A percentile compares a stretch with the other conserved stretches of the same genome.
These are phyloP conservation scores for Pseudogymnoascus sp. DNA, from an alignment of 2,329 filamentous ascomycete species.

Conservation along the genomic window DNA sequence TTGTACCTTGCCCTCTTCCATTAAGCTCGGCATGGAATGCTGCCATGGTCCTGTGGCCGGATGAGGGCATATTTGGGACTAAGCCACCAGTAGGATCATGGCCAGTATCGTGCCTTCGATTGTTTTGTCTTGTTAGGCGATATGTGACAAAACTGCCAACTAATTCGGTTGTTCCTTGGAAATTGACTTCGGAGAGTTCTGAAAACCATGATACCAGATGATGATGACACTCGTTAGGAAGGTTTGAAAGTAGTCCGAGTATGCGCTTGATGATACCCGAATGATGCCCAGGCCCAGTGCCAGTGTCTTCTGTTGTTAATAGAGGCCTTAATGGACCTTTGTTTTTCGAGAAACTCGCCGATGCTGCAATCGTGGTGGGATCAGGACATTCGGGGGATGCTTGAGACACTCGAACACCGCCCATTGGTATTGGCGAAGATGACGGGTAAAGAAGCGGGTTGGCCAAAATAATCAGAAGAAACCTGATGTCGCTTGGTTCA, in stretches of 20 bases:
- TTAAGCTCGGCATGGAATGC: constrained; percentile 72
- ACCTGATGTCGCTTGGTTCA: constrained; percentile 62
- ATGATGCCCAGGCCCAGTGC: constrained; percentile 49
- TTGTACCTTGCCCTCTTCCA: constrained; percentile 38
- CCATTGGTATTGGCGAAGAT: neutral
- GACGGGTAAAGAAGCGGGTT: constrained; percentile 65
- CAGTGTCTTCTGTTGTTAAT: too few species aligned
- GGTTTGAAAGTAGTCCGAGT: constrained; percentile 68
- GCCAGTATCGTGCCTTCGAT: constrained; percentile 51
- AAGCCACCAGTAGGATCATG: constrained; percentile 57
- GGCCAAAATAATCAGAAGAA: constrained; percentile 66
- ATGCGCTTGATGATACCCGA: constrained; percentile 80
- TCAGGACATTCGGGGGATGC: neutral
- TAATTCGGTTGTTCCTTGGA: constrained; percentile 67
- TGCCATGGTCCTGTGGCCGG: constrained; percentile 49
- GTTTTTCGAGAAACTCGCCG: neutral
- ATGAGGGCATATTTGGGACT: constrained; percentile 62
- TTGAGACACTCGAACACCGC: neutral
- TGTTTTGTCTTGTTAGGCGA: constrained; percentile 61
- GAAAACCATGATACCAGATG: constrained; percentile 73
- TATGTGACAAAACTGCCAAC: constrained; percentile 73
- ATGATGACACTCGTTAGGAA: constrained; percentile 66
- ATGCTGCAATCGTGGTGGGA: neutral
- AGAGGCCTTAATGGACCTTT: neutral
- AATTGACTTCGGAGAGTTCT: constrained; percentile 56